phyloP scores from a whole-genome alignment of 2,329 filamentous ascomycete genomes.

The Clathrospora elynae region DNA sequence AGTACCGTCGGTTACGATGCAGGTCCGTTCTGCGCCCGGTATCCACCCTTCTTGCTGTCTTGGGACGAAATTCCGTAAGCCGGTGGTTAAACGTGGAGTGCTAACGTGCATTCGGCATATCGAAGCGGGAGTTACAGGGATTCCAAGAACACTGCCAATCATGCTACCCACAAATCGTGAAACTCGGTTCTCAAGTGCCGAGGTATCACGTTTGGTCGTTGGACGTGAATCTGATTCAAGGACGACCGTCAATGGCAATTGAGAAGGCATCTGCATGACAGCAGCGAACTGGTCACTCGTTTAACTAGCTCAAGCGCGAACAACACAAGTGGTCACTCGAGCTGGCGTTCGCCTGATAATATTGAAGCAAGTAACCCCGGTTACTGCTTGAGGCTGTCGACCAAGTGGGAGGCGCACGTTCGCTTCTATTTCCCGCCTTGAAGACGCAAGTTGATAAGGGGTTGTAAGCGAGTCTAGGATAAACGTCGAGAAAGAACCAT shows the following conservation, averaged over 20 bases:
- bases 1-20: slow-evolving; percentile 2
- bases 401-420: no score
- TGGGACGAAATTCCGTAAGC: slow-evolving; percentile 11
- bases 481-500: no score
- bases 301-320: no score
- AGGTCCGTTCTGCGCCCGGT: not conserved
- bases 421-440: no score
- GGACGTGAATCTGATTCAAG: not conserved
- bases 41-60: slow-evolving; percentile 7
- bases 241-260: not conserved
- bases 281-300: no score
- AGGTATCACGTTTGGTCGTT: slow-evolving; percentile 1
- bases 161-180: slow-evolving; percentile 11
- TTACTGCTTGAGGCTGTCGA: no score
- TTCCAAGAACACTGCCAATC: slow-evolving; percentile 13
- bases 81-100: slow-evolving; percentile 6
- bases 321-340: no score
- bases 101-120: slow-evolving; percentile 11
- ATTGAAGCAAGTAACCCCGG: no score
- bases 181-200: slow-evolving; percentile 12
- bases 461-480: no score
- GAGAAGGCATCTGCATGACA: not conserved
- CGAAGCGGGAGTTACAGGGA: slow-evolving; percentile 14
- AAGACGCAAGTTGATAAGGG: no score
- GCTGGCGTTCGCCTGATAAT: no score